Evolutionary conservation across 805 yeast genomes (phyloP), one percentile per base, ranked within the genome.

Genomic region (Wickerhamiella bombiphila): DNA sequence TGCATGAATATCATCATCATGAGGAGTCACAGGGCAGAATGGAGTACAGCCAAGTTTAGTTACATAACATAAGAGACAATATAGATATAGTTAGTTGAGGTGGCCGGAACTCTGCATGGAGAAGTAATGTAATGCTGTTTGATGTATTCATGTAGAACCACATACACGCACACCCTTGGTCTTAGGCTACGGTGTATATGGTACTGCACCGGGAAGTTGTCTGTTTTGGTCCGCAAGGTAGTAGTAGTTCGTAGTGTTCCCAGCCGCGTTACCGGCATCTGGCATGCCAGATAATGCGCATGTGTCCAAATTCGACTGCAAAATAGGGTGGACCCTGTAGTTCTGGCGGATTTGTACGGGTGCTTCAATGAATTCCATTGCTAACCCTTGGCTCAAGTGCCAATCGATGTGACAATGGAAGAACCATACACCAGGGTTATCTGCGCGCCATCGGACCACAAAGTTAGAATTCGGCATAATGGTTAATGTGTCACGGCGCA

Each of bases 351-450:
- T 66, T 40, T 68, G 67, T 8, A 57, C 48, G 21, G 98, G 98
- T 39, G 83, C 94, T 63, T 88, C 98, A 38, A 88, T 63, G 32
- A 91, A 63, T 8, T 68, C 65, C 39, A 85, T 51, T 9, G 93
- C 93, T 51, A 88, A 70, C 53, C 98, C 98, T 66, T 91, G 97
- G 53, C 76, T 70, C 67, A 88, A 71, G 65, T 91, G 98, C 98
- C 98, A 88, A 59, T 91, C 97, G 53, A 91, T 80, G 59, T 88
- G 98, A 63, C 98, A 88, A 64, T 88, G 98, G 93, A 91, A 91
- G 59, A 76, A 72, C 98, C 97, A 88, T 31, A 86, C 86, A 65
- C 98, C 98, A 22, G 97, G 98, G 59, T 91, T 91, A 57, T 80
- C 76, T 38, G 97, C 93, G 54, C 70, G 72, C 68, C 85, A 88